Percentiles rank a stretch among this genome's conserved stretches.
phyloP scores from a whole-genome alignment of 495 filamentous ascomycete genomes.

The Choiromyces venosus region DNA sequence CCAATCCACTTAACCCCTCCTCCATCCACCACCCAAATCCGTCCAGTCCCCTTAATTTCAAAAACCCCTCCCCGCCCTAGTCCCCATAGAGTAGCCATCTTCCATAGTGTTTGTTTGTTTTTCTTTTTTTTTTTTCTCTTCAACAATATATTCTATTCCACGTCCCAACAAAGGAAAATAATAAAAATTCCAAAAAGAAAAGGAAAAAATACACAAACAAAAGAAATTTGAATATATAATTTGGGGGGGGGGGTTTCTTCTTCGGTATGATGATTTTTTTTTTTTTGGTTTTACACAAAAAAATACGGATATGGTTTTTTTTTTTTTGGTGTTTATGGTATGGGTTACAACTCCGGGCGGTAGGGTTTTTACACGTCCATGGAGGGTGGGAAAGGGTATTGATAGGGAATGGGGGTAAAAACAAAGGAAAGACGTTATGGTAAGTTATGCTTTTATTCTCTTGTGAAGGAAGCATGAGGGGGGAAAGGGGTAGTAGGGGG shows the following conservation, averaged over 20 bases:
- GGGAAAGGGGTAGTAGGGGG: background rate
- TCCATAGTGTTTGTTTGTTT: background rate
- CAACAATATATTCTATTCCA: constrained; percentile 1
- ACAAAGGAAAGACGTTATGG: background rate
- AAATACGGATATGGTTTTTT: background rate
- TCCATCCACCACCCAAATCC: background rate
- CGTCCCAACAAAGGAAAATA: background rate
- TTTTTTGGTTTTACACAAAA: background rate
- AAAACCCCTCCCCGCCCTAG: background rate
- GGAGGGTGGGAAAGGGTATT: background rate
- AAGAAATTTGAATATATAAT: background rate
- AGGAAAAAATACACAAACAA: background rate
- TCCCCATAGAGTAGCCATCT: background rate
- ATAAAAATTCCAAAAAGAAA: background rate
- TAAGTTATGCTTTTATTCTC: background rate
- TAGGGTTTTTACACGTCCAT: background rate
- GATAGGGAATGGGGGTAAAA: background rate
- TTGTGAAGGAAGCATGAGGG: background rate
- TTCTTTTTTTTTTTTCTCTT: background rate
- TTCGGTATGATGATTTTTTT: no score
- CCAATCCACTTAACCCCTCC: background rate
- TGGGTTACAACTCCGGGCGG: background rate
- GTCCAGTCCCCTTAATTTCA: background rate
- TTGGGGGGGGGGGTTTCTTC: no score
- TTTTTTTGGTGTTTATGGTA: background rate